Conservation (phyloP, 2,329 filamentous ascomycete species). For the Colletotrichum tanaceti region DNA sequence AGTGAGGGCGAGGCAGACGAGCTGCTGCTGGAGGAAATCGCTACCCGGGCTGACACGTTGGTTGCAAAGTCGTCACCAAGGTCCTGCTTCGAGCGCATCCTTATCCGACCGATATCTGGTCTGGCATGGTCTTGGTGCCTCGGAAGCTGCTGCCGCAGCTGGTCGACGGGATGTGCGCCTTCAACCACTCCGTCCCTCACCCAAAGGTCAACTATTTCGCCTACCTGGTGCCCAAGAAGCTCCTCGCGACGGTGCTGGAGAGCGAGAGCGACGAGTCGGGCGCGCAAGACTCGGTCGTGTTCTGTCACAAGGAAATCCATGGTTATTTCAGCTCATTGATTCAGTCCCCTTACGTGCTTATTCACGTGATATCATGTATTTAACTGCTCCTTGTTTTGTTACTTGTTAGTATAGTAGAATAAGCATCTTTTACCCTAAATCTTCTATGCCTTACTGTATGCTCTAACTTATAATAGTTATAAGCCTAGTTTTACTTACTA, state of each 20-base stretch:
- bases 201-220: constrained; percentile 30
- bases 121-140: constrained; percentile 20
- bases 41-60: neutral
- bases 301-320: no score
- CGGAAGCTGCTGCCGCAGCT: constrained; percentile 10
- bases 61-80: constrained; percentile 14
- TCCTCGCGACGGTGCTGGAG: constrained; percentile 17
- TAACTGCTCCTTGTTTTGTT: no score
- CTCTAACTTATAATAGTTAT: no score
- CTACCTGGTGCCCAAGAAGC: constrained; percentile 26
- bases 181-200: constrained; percentile 23
- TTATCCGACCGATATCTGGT: constrained; percentile 32
- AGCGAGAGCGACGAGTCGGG: constrained; percentile 8
- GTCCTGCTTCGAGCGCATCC: constrained; percentile 22
- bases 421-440: no score
- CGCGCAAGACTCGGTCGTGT: constrained; percentile 15
- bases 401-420: no score
- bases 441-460: no score
- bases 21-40: neutral
- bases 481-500: no score
- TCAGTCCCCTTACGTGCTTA: no score
- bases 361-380: no score
- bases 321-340: no score
- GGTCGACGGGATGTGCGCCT: constrained; percentile 13
- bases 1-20: neutral